Conservation (phyloP, 257 asterid species). For the Nicotiana obtusifolia region DNA sequence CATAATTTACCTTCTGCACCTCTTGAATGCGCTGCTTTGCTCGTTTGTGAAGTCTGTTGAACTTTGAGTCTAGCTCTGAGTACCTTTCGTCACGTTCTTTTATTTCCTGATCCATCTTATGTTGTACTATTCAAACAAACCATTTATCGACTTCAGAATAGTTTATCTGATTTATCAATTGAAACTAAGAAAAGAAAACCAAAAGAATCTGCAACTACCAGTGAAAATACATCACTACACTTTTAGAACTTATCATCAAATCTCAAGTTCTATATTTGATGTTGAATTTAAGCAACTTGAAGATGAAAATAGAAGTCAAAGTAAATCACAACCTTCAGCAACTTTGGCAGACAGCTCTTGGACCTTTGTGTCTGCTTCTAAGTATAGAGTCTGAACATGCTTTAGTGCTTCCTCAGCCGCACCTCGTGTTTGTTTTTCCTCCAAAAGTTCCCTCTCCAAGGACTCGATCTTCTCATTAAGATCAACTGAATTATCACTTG, state of each 20-base stretch:
- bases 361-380: conserved; percentile 72
- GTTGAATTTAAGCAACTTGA: neutral
- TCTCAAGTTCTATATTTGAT: conserved; percentile 5
- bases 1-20: conserved; percentile 74
- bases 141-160: conserved; percentile 30
- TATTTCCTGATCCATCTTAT: conserved; percentile 84
- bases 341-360: conserved; percentile 71
- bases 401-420: conserved; percentile 94
- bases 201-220: neutral
- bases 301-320: conserved; percentile 9
- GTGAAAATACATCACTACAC: neutral
- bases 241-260: conserved; percentile 7
- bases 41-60: conserved; percentile 95
- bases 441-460: conserved; percentile 58
- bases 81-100: conserved; percentile 87
- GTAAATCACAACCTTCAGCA: conserved; percentile 74
- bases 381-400: conserved; percentile 64
- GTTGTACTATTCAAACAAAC: conserved; percentile 60
- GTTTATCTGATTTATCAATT: conserved; percentile 10
- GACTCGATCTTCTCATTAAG: conserved; percentile 57
- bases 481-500: conserved; percentile 28
- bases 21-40: conserved; percentile 99
- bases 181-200: conserved; percentile 10
- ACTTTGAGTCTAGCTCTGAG: conserved; percentile 82
- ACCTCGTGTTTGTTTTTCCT: conserved; percentile 74